Conservation (phyloP, 2,329 filamentous ascomycete species). For the Erysiphe pisi region DNA sequence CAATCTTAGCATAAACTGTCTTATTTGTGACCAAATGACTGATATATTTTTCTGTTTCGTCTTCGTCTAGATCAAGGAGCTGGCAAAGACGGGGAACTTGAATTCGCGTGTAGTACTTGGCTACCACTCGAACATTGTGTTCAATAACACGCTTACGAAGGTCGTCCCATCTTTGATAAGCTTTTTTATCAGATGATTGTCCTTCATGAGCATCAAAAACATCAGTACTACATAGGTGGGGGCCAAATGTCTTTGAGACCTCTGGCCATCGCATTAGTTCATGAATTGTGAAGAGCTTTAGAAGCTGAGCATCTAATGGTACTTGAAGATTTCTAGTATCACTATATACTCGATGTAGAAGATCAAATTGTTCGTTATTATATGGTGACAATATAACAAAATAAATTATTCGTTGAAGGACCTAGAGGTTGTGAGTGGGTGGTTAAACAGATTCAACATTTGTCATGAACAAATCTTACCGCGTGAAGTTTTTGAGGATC, state of each 20-base stretch:
- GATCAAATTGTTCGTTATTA: conserved; percentile 97
- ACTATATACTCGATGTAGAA: conserved; percentile 82
- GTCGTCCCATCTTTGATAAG: conserved; percentile 80
- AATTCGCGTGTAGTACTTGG: conserved; percentile 98
- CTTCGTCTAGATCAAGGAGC: conserved; percentile 80
- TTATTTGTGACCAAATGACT: conserved; percentile 93
- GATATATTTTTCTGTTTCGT: conserved; percentile 98
- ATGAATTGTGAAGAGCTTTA: conserved; percentile 88
- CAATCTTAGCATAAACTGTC: conserved; percentile 97
- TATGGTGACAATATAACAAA: conserved; percentile 93
- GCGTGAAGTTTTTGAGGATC: conserved; percentile 75
- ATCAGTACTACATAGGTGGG: conserved; percentile 77
- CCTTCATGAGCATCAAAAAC: conserved; percentile 64
- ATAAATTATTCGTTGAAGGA: conserved; percentile 91
- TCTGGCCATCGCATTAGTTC: conserved; percentile 99
- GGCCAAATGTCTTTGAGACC: conserved; percentile 77
- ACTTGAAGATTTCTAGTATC: conserved; percentile 73
- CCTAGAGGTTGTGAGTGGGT: conserved; percentile 42
- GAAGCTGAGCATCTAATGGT: conserved; percentile 67
- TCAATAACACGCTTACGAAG: conserved; percentile 97
- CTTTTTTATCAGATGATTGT: conserved; percentile 64
- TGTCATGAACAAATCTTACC: conserved; percentile 45
- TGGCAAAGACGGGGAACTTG: conserved; percentile 82
- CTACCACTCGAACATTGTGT: conserved; percentile 94
- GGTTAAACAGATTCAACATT: too few species aligned